These are phyloP conservation scores for Leccinum aurantiacum DNA, from an alignment of 768 basidiomycete species.

Conservation along the genomic window DNA sequence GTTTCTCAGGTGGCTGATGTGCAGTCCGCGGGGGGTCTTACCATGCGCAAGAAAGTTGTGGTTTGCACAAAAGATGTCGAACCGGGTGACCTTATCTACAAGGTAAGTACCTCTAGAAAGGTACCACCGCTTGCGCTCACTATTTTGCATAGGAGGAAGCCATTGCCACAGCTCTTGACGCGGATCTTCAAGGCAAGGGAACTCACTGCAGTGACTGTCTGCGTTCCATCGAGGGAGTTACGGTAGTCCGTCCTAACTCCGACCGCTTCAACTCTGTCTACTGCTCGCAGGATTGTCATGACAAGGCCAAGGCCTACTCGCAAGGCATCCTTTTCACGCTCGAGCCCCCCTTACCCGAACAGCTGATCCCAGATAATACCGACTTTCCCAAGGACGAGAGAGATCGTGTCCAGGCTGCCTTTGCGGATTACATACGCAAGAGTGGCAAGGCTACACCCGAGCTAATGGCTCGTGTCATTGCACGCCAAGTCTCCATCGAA, in stretches of 20 bases:
- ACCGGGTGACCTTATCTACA: slow-evolving; percentile 76
- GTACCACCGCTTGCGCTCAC: slow-evolving; percentile 1
- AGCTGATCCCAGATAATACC: slow-evolving; percentile 34
- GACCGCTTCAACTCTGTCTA: slow-evolving; percentile 62
- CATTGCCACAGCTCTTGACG: slow-evolving; percentile 67
- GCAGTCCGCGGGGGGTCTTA: slow-evolving; percentile 14
- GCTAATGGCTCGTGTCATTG: slow-evolving; percentile 71
- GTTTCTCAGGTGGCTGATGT: slow-evolving; percentile 18
- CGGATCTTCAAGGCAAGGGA: slow-evolving; percentile 65
- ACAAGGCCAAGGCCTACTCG: slow-evolving; percentile 54
- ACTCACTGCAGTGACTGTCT: slow-evolving; percentile 76
- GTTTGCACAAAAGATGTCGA: slow-evolving; percentile 66
- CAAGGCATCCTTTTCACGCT: slow-evolving; percentile 71
- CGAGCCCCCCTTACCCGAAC: slow-evolving; percentile 57
- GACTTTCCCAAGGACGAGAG: slow-evolving; percentile 44
- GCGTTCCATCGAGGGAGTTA: slow-evolving; percentile 49
- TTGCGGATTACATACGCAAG: slow-evolving; percentile 54
- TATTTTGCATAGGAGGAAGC: slow-evolving; percentile 61
- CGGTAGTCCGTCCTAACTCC: slow-evolving; percentile 43
- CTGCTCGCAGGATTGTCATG: slow-evolving; percentile 71
- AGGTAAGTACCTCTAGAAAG: slow-evolving; percentile 39
- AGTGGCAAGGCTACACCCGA: slow-evolving; percentile 47
- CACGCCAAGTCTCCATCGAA: slow-evolving; percentile 66
- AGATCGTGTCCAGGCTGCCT: slow-evolving; percentile 57
- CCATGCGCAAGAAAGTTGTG: slow-evolving; percentile 50